phyloP scores from a whole-genome alignment of 2,329 filamentous ascomycete species.

The Cercospora beticola region DNA sequence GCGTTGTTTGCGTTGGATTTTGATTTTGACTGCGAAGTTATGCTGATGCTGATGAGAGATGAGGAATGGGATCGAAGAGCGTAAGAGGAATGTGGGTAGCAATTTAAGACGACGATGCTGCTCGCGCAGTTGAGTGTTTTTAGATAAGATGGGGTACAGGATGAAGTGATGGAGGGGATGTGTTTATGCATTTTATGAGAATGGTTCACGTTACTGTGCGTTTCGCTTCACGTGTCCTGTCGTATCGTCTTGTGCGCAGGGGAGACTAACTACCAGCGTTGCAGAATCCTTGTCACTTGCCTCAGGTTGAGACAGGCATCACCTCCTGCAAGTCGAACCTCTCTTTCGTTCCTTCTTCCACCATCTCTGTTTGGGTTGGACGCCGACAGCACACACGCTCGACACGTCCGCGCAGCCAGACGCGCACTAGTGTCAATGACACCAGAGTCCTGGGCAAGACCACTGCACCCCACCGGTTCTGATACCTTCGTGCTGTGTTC shows the following conservation, averaged over 20 bases:
- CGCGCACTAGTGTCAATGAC: neutral
- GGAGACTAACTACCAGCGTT: no score
- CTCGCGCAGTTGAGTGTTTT: conserved; percentile 6
- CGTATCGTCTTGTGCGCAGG: no score
- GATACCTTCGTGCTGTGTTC: no score
- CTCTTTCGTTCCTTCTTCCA: no score
- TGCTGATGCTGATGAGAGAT: neutral
- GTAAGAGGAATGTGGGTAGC: neutral
- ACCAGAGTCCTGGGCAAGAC: no score
- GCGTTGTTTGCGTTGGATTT: neutral
- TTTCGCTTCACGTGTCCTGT: neutral
- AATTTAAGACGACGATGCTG: conserved; percentile 2
- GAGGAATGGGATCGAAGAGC: neutral
- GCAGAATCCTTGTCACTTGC: neutral
- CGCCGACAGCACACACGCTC: neutral
- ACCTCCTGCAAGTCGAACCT: no score
- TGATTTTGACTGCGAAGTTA: neutral
- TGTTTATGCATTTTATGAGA: neutral
- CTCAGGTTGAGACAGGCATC: neutral
- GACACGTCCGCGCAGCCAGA: neutral
- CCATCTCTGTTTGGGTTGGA: no score
- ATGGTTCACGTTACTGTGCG: neutral
- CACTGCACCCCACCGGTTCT: no score
- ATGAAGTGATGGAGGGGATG: neutral
- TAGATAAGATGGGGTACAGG: neutral